These are phyloP conservation scores for Dendrostoma leiphaemia DNA, from an alignment of 2,329 filamentous ascomycete genomes.

Conservation along the genomic window DNA sequence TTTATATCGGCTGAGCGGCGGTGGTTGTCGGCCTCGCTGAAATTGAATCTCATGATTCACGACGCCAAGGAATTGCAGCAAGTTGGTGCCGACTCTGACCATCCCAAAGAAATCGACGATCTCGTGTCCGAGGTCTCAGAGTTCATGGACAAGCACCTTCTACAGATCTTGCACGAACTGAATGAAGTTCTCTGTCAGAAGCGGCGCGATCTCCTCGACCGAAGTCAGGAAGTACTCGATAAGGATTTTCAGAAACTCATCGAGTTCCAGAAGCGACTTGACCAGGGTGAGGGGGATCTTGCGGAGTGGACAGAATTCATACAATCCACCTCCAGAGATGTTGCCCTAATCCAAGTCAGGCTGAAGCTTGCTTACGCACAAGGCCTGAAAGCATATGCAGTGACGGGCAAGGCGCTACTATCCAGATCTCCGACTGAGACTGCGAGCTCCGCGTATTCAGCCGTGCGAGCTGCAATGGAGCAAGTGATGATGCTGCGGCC, in stretches of 20 bases:
- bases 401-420: too few species aligned
- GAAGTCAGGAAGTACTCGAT: too few species aligned
- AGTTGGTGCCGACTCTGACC: not conserved
- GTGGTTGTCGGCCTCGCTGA: not conserved
- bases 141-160: not conserved
- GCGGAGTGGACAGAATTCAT: too few species aligned
- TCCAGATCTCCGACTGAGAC: too few species aligned
- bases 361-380: too few species aligned
- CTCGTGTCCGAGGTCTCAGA: not conserved
- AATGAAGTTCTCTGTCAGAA: not conserved
- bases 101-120: not conserved
- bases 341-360: too few species aligned
- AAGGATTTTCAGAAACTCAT: too few species aligned
- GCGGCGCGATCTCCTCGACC: not conserved
- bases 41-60: not conserved
- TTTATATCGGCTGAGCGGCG: not conserved
- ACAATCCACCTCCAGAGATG: too few species aligned
- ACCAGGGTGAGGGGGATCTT: too few species aligned
- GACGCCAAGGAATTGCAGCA: not conserved
- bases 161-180: not conserved
- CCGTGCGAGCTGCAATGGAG: too few species aligned
- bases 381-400: too few species aligned
- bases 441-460: not conserved
- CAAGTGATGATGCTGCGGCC: not conserved
- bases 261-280: too few species aligned